These are phyloP conservation scores for Chrysanthemum seticuspe DNA, from an alignment of 129 eudicot species.

Conservation along the genomic window DNA sequence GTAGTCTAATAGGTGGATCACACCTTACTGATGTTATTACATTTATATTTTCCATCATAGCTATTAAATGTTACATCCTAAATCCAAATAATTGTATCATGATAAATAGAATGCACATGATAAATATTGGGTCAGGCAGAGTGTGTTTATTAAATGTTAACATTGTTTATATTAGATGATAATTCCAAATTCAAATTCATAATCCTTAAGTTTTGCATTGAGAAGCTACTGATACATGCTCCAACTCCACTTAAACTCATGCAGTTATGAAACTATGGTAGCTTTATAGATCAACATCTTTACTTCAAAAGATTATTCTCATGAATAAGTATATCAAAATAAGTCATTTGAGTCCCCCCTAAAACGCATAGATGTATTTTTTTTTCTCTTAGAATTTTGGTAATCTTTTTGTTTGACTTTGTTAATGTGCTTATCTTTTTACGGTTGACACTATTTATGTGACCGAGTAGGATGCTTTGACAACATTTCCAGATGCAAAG, in stretches of 20 bases:
- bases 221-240: not conserved
- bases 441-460: slow-evolving; percentile 13
- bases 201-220: not conserved
- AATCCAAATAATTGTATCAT: too few species aligned
- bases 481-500: slow-evolving; percentile 91
- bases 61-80: not conserved
- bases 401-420: not conserved
- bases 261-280: not conserved
- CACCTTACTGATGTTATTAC: slow-evolving; percentile 72
- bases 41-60: slow-evolving; percentile 29
- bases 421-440: not conserved
- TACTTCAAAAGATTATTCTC: not conserved
- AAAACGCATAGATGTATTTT: not conserved
- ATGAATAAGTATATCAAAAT: slow-evolving; percentile 1
- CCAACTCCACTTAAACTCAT: not conserved
- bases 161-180: too few species aligned
- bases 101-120: too few species aligned
- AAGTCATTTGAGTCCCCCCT: not conserved
- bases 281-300: slow-evolving; percentile 3
- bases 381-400: not conserved
- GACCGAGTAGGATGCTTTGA: slow-evolving; percentile 71
- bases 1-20: slow-evolving; percentile 65
- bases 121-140: too few species aligned
- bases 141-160: too few species aligned
- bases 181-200: not conserved